phyloP scores from a whole-genome alignment of 805 yeast species.

The Wickerhamiella hasegawae region DNA sequence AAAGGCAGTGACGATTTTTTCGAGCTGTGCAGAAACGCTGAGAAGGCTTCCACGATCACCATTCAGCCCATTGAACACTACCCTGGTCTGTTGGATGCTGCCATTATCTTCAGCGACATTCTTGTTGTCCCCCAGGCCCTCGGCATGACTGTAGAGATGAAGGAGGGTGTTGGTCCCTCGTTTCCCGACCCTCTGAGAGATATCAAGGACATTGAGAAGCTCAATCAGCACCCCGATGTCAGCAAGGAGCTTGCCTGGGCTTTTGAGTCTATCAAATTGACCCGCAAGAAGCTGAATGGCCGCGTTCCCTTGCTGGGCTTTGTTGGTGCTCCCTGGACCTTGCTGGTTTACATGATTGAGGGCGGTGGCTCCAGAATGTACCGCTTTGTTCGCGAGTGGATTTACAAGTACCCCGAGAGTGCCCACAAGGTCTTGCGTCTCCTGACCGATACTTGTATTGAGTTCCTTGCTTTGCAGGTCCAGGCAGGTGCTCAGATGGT shows the following conservation, averaged over 20 bases:
- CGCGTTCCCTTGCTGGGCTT: slow-evolving; percentile 90
- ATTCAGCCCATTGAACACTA: slow-evolving; percentile 89
- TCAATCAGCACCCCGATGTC: slow-evolving; percentile 48
- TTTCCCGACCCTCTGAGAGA: slow-evolving; percentile 76
- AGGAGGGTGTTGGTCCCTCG: slow-evolving; percentile 88
- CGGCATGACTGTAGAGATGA: slow-evolving; percentile 90
- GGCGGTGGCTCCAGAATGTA: slow-evolving; percentile 92
- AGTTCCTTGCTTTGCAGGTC: slow-evolving; percentile 86
- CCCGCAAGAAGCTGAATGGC: slow-evolving; percentile 75
- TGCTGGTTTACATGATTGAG: slow-evolving; percentile 91
- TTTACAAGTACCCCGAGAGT: slow-evolving; percentile 61
- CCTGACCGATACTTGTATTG: slow-evolving; percentile 76
- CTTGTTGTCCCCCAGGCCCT: slow-evolving; percentile 94
- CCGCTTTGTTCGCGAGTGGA: slow-evolving; percentile 84
- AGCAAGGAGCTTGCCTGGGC: slow-evolving; percentile 81
- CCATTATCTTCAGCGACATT: slow-evolving; percentile 90
- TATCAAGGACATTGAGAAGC: slow-evolving; percentile 41
- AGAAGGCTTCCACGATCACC: slow-evolving; percentile 82
- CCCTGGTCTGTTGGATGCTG: slow-evolving; percentile 85
- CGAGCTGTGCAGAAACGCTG: slow-evolving; percentile 90
- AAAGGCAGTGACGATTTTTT: slow-evolving; percentile 80
- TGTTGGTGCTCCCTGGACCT: slow-evolving; percentile 97
- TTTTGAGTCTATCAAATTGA: slow-evolving; percentile 76
- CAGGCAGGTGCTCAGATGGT: slow-evolving; percentile 97
- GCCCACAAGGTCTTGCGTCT: slow-evolving; percentile 57